A percentile compares a stretch with the other conserved stretches of the same genome.
These are phyloP conservation scores for Yamadazyma diddensiae DNA, from an alignment of 1,139 yeast species.

Conservation along the genomic window DNA sequence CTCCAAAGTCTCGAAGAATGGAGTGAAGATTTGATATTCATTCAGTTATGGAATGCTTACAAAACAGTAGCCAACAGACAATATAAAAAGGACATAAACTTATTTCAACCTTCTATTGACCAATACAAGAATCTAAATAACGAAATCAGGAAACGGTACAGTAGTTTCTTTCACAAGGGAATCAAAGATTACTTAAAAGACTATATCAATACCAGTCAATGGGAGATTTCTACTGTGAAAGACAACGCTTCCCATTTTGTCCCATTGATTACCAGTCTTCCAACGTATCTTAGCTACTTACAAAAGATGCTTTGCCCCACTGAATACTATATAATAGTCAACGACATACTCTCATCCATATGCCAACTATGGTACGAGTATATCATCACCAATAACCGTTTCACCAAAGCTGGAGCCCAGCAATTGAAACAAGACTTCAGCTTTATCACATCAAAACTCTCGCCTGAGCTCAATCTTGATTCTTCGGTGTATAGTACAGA, in stretches of 20 bases:
- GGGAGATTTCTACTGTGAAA: conserved; percentile 29
- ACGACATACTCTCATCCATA: conserved; percentile 43
- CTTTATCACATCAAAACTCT: conserved; percentile 40
- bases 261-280: conserved; percentile 30
- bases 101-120: conserved; percentile 52
- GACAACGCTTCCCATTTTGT: conserved; percentile 35
- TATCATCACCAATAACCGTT: conserved; percentile 62
- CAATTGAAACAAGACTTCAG: conserved; percentile 57
- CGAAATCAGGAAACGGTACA: conserved; percentile 38
- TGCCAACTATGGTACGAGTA: conserved; percentile 54
- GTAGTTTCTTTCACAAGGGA: conserved; percentile 48
- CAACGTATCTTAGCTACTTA: conserved; percentile 34
- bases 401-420: conserved; percentile 51
- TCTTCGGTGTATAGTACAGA: conserved; percentile 19
- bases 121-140: conserved; percentile 44
- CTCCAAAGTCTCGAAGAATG: conserved; percentile 54
- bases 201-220: conserved; percentile 45
- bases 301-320: conserved; percentile 25
- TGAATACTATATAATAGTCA: conserved; percentile 28
- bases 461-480: conserved; percentile 17
- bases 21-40: conserved; percentile 63
- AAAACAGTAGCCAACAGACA: conserved; percentile 21
- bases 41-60: conserved; percentile 57
- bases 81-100: conserved; percentile 32
- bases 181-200: conserved; percentile 48